phyloP scores from a whole-genome alignment of 192 early-diverging fungal species.

The Pilaira anomala region DNA sequence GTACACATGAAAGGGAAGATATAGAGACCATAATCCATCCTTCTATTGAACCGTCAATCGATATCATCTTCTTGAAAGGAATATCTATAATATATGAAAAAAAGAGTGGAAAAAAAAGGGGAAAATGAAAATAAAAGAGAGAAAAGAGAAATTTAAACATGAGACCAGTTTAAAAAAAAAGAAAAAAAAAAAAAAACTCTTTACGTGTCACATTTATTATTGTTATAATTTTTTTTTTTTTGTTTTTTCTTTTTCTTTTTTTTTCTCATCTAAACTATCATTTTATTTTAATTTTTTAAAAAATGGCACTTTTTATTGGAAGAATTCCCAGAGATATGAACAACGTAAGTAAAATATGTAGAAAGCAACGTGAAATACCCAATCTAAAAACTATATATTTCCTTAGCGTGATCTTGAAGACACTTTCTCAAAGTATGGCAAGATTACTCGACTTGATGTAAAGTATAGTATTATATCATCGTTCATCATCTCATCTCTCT shows the following conservation, averaged over 20 bases:
- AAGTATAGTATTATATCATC: conserved; percentile 43
- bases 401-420: conserved; percentile 52
- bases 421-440: conserved; percentile 50
- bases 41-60: conserved; percentile 4
- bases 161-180: neutral
- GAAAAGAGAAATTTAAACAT: neutral
- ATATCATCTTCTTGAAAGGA: neutral
- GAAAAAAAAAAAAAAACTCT: neutral
- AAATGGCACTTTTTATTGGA: conserved; percentile 47
- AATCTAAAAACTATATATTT: neutral
- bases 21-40: conserved; percentile 28
- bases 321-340: conserved; percentile 43
- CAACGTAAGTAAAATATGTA: conserved; percentile 4
- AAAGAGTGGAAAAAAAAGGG: neutral
- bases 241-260: conserved; percentile 5
- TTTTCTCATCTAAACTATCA: neutral
- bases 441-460: conserved; percentile 52
- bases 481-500: neutral
- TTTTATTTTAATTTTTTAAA: conserved; percentile 10
- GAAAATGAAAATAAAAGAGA: neutral
- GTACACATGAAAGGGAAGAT: conserved; percentile 32
- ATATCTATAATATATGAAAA: no score
- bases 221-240: no score
- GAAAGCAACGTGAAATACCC: no score
- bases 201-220: neutral